Evolutionary conservation across 768 basidiomycete species (phyloP).

Genomic region (Termitomyces sp.): DNA sequence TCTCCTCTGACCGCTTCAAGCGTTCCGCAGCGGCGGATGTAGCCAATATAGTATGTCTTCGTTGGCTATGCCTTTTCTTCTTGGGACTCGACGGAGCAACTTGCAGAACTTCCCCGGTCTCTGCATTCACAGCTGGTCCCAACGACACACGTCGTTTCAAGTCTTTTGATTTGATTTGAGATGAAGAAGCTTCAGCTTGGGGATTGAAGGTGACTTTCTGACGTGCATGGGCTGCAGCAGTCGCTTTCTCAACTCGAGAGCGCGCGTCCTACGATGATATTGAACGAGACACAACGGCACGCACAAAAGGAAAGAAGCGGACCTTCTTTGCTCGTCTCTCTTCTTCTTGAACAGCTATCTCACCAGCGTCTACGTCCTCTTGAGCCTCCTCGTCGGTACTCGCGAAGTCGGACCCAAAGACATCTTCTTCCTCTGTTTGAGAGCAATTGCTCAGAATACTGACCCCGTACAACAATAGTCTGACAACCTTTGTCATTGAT

Average conservation of each 20-base stretch:
- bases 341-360: conserved; percentile 54
- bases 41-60: conserved; percentile 66
- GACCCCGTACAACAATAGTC: neutral
- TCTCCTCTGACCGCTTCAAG: conserved; percentile 58
- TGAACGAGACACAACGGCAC: neutral
- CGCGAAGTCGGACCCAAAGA: conserved; percentile 81
- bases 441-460: conserved; percentile 5
- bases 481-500: conserved; percentile 54
- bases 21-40: conserved; percentile 61
- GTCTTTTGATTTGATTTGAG: conserved; percentile 21
- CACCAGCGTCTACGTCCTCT: conserved; percentile 50
- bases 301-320: neutral
- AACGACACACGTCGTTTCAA: conserved; percentile 48
- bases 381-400: conserved; percentile 70
- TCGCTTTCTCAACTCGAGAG: conserved; percentile 53
- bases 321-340: conserved; percentile 51
- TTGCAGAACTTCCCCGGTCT: conserved; percentile 53
- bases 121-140: conserved; percentile 48
- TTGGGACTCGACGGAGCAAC: conserved; percentile 14
- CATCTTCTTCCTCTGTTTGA: conserved; percentile 67
- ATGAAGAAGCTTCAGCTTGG: conserved; percentile 25
- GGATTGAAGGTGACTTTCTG: conserved; percentile 68
- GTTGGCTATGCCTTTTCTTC: conserved; percentile 52
- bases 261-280: conserved; percentile 39
- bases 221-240: conserved; percentile 61